Base-by-base conservation (phyloP, 495 filamentous ascomycete genomes). In the Annulohypoxylon moriforme region DNA sequence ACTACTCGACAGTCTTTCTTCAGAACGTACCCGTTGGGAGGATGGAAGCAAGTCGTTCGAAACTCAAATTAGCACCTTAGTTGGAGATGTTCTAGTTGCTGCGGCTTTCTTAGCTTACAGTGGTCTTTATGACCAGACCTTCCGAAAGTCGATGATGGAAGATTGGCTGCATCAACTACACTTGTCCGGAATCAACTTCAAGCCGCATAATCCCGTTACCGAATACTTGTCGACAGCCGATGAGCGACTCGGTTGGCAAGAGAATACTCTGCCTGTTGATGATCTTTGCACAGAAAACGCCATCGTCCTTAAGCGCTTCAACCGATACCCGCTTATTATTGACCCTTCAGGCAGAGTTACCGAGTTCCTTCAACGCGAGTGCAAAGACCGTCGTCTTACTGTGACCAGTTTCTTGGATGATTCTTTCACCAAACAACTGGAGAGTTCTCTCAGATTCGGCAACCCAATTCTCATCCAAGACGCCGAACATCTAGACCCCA, bases 391-490 rank as follows among this genome's bases (percentile, higher is more conserved):
- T 63, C 91, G 93, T 42, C 90, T 99, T 60, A 98, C 94, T 0
- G 92, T 99, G 24, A 98, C 96, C 0, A 98, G 96, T 83, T 99
- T 99, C 87, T 82, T 98, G 75, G 96, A 99, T 73, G 94, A 96
- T 73, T 97, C 94, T 0, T 99, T 99, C 80, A 94, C 94, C 72
- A 98, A 99, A 77, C 96, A 98, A 77, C 83, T 99, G 11, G 96
- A 98, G 77, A 97, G 94, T 75, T 94, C 94, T 18, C 87, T 99
- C 57, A 92, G 96, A 78, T 99, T 99, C 82, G 96, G 96, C 69
- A 98, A 98, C 73, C 95, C 96, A 4, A 98, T 99, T 70, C 89
- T 99, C 56, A 98, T 99, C 71, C 96, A 99, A 78, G 96, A 99
- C 80, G 96, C 96, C 3, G 96, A 99, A 81, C 92, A 98, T 76